These are phyloP conservation scores for Tricholoma sp. DNA, from an alignment of 768 basidiomycete species.

Conservation along the genomic window DNA sequence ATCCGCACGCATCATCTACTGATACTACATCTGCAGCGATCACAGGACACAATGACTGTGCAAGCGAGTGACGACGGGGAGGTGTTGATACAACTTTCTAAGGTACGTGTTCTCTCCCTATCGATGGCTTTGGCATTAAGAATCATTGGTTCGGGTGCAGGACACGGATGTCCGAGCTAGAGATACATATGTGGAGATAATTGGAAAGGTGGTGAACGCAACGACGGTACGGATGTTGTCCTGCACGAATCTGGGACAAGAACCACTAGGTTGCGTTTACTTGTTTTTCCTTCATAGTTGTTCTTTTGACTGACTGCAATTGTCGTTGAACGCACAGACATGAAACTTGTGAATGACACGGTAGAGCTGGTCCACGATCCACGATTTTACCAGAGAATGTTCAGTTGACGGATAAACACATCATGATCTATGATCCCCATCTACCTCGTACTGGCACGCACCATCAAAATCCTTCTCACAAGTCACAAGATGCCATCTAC, in stretches of 20 bases:
- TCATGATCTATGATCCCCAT: too few relatives aligned
- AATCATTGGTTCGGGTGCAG: constrained; percentile 18
- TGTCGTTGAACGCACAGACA: constrained; percentile 29
- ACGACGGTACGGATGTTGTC: constrained; percentile 53
- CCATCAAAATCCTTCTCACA: too few relatives aligned
- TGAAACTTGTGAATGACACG: constrained; percentile 57
- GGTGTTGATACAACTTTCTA: constrained; percentile 39
- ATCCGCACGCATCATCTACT: background rate
- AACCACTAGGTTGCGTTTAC: constrained; percentile 55
- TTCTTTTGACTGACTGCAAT: constrained; percentile 2
- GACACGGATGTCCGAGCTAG: constrained; percentile 31
- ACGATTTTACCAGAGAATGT: constrained; percentile 47
- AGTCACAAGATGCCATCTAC: too few relatives aligned
- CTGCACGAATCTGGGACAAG: constrained; percentile 51
- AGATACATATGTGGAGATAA: constrained; percentile 60
- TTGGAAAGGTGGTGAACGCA: constrained; percentile 54
- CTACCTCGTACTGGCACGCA: too few relatives aligned
- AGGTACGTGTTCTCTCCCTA: constrained; percentile 27
- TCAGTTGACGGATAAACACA: constrained; percentile 16
- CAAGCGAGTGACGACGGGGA: constrained; percentile 66
- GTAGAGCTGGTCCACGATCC: constrained; percentile 58
- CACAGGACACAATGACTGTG: constrained; percentile 47
- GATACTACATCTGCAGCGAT: constrained; percentile 24
- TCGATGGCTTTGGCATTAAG: background rate
- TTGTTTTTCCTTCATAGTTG: background rate